Evolutionary conservation across 2,329 filamentous ascomycete genomes (phyloP), one percentile per base, ranked within the genome.

Genomic region (Penicillium occitanis): DNA sequence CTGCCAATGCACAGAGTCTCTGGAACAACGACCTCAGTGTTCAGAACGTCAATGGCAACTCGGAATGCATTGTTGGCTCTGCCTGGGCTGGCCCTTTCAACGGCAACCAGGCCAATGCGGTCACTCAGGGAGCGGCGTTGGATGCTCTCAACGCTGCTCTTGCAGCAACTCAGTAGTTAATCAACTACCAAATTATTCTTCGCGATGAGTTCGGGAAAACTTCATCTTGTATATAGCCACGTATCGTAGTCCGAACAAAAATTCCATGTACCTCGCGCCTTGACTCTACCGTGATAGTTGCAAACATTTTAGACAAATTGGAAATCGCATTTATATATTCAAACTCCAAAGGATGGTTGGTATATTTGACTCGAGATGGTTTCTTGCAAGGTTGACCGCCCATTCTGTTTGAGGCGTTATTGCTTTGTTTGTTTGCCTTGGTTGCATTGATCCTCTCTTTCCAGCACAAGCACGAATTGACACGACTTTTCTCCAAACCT

Each of bases 1-100:
- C 82, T 61, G 77, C 74, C 33, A 91, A 90, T 69, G 88, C 88
- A n/a, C 79, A 89, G 69, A 83, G 83, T 51, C 85, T 91, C 66
- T 91, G 88, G 89, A 73, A 73, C 30, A 82, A 84, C 44, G 79
- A 86, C 73, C 81, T 68, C 13, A 25, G 63, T 25, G 50, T 68
- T 22, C 40, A 53, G 53, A 58, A 63, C 30, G 33, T 62, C 14
- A 37, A 66, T 50, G 51, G 44, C n/a, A 6, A 65, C 1, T 62
- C 50, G 14, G 64, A 48, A 25, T 66, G 66, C 42, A 33, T 35
- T 5, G 44, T 66, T 37, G 66, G 66, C 22, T 55, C 60, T 44
- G 63, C 65, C 22, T 68, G 66, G 66, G 66, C 66, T 63, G 66
- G 66, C n/a, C 66, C 64, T 28, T 68, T 66, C 25, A 37, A 60